Evolutionary conservation across 192 early-diverging fungal species (phyloP).

Genomic region (Backusella psychrophila): DNA sequence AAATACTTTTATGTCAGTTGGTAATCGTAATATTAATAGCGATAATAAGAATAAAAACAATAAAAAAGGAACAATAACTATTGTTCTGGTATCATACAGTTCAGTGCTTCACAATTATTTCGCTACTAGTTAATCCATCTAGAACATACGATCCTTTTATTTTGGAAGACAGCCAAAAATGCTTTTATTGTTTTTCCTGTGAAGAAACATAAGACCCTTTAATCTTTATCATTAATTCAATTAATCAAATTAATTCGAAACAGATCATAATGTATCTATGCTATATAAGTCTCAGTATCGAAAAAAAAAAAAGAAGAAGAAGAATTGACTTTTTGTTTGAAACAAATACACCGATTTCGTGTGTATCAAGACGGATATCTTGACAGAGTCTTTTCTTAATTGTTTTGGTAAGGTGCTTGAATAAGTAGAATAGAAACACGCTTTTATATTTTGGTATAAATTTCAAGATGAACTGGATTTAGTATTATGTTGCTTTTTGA

Average conservation of each 20-base stretch:
- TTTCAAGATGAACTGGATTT: no score
- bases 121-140: not conserved
- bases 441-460: no score
- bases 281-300: not conserved
- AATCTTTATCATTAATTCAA: not conserved
- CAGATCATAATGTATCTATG: not conserved
- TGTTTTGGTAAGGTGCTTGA: not conserved
- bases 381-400: not conserved
- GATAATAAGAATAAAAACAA: not conserved
- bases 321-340: not conserved
- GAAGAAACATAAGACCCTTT: not conserved
- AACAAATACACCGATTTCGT: not conserved
- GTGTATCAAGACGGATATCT: not conserved
- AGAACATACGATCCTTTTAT: not conserved
- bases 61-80: not conserved
- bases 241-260: not conserved
- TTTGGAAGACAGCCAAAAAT: not conserved
- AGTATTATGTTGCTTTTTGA: not conserved
- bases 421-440: no score
- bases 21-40: not conserved
- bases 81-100: not conserved
- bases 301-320: not conserved
- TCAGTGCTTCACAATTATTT: not conserved
- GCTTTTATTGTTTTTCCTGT: not conserved
- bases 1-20: not conserved